Base-by-base conservation (phyloP, 2,329 filamentous ascomycete genomes). In the Fusarium sublunatum region DNA sequence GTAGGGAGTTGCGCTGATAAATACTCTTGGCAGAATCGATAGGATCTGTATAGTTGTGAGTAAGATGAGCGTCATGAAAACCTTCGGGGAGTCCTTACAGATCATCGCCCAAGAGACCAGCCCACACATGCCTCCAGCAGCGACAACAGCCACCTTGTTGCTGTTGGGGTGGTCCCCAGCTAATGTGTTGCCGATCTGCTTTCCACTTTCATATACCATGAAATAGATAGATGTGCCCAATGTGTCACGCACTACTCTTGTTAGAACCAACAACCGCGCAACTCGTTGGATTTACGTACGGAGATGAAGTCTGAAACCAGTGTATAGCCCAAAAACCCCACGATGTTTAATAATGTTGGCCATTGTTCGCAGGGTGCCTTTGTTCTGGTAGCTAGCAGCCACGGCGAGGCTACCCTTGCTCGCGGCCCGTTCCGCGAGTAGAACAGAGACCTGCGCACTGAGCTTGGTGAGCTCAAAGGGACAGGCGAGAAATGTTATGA, bases 391-490 rank as follows among this genome's bases (percentile, higher is more conserved):
- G 75, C 88, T 92, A 52, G 84, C 79, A 22, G 87, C 87, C 46
- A 89, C 83, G 11, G 82, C 83, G 64, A 84, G 87, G 68, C 82
- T 85, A 64, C 84, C 81, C 44, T 76, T 72, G 46, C 67, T 66
- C 7, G 68, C 70, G 12, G 74, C 75, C 7, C 76, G 73, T 53
- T 78, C 74, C 15, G 89, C 89, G 79, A 93, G 86, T 57, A 94
- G 80, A 10, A 93, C 90, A 2, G 92, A 93, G 19, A 95, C 90
- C 75, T 96, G 92, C 13, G 92, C 91, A 74, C 90, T 93, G 57
- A 95, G 82, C 76, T 96, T 96, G n/a, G 91, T 93, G 75, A 96
- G 83, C 76, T 96, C 92, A 73, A 96, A 96, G 2, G 92, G 92
- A 72, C 92, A 96, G 67, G 92, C 91, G 68, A 95, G 86, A 46